phyloP scores from a whole-genome alignment of 495 filamentous ascomycete genomes.

The Penicillium salamii region DNA sequence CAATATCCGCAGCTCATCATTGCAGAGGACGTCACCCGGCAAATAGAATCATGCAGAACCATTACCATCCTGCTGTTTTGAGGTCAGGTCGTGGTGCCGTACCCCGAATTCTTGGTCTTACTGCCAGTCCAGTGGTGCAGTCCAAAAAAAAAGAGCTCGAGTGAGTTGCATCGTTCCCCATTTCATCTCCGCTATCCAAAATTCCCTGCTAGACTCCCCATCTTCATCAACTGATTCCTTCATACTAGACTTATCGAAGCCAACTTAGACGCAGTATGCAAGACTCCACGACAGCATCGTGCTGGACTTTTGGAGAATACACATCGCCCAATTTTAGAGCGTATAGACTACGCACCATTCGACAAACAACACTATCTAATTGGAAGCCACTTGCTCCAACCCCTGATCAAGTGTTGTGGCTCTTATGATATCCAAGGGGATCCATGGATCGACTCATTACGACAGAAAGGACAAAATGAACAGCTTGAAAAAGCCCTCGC shows the following conservation, averaged over 20 bases:
- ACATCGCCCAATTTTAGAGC: slow-evolving; percentile 61
- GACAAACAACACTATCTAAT: neutral
- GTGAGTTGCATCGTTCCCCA: too few species aligned
- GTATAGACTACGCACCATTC: slow-evolving; percentile 42
- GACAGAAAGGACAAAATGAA: slow-evolving; percentile 24
- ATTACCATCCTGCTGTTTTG: slow-evolving; percentile 58
- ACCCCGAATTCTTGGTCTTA: slow-evolving; percentile 78
- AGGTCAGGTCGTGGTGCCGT: slow-evolving; percentile 35
- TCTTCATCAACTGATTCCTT: neutral
- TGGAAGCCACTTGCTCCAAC: slow-evolving; percentile 17
- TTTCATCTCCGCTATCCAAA: too few species aligned
- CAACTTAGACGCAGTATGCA: slow-evolving; percentile 72
- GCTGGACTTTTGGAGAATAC: slow-evolving; percentile 67
- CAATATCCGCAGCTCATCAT: slow-evolving; percentile 24
- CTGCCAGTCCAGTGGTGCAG: slow-evolving; percentile 75
- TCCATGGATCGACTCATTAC: slow-evolving; percentile 63
- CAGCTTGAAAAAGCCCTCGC: slow-evolving; percentile 45
- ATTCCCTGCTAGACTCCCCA: neutral
- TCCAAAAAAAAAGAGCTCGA: slow-evolving; percentile 28
- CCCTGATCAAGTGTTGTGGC: slow-evolving; percentile 21
- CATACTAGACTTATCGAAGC: slow-evolving; percentile 60
- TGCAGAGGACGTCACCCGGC: slow-evolving; percentile 54
- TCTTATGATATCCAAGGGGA: slow-evolving; percentile 57
- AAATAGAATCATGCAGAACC: slow-evolving; percentile 73
- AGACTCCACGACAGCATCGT: slow-evolving; percentile 67